Percentiles rank a stretch among this genome's conserved stretches.
Evolutionary conservation across 768 basidiomycete species (phyloP).

Genomic region (Sarcomyxa edulis): DNA sequence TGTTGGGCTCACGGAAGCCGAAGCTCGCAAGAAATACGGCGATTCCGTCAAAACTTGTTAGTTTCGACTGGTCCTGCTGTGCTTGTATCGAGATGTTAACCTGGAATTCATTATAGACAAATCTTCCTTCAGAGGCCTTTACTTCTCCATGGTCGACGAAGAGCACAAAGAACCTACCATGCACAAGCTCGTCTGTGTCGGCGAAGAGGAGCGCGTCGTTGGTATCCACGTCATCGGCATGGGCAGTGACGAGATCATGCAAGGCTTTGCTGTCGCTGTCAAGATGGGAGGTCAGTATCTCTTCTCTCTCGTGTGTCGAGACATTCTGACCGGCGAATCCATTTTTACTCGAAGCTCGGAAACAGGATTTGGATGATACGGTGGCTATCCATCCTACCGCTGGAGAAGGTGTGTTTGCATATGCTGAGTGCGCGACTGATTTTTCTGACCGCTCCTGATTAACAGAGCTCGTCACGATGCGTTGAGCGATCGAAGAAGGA

Average conservation of each 20-base stretch:
- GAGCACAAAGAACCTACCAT: constrained; percentile 92
- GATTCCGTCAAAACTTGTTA: constrained; percentile 87
- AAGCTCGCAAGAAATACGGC: constrained; percentile 86
- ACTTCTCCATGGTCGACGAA: constrained; percentile 88
- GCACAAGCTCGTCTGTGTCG: constrained; percentile 86
- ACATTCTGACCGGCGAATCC: too few relatives aligned
- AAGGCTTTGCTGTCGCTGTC: constrained; percentile 95
- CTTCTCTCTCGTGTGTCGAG: constrained; percentile 1
- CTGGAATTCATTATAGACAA: constrained; percentile 69
- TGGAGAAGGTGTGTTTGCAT: constrained; percentile 57
- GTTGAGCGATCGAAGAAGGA: constrained; percentile 16
- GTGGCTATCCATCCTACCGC: constrained; percentile 92
- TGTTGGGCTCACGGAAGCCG: constrained; percentile 89
- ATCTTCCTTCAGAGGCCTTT: constrained; percentile 76
- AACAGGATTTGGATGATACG: constrained; percentile 80
- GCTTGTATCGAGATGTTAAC: too few relatives aligned
- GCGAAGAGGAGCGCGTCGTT: constrained; percentile 92
- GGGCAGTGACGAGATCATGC: constrained; percentile 91
- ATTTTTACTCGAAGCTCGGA: constrained; percentile 43
- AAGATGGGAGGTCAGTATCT: constrained; percentile 75
- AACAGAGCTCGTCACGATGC: constrained; percentile 54
- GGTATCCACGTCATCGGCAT: constrained; percentile 90
- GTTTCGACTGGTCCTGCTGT: constrained; percentile 20
- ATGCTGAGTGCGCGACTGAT: constrained; percentile 2
- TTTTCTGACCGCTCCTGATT: constrained; percentile 11